Conservation (phyloP, 2,329 filamentous ascomycete species). For the Phaeosphaeriaceae sp. region DNA sequence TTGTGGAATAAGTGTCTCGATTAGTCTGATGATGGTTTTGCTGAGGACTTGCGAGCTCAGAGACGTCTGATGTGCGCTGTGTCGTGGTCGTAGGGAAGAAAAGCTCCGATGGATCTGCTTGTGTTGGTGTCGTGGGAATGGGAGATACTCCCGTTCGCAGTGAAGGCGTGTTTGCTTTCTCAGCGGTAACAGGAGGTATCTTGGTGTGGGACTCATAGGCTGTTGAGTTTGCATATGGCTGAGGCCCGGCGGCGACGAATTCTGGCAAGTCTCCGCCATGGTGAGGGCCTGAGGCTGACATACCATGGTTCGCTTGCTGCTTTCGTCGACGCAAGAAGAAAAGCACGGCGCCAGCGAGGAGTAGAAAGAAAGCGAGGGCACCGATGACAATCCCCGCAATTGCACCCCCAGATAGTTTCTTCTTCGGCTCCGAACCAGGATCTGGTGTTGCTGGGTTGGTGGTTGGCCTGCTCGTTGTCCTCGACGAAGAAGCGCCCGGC, state of each 20-base stretch:
- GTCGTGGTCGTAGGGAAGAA: background rate
- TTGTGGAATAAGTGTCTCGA: background rate
- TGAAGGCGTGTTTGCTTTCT: background rate
- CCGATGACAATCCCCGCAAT: background rate
- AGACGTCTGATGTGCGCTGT: background rate
- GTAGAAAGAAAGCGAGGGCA: background rate
- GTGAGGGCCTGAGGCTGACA: background rate
- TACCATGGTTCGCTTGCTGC: background rate
- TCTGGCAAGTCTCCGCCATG: background rate
- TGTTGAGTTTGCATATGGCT: background rate
- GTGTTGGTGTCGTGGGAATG: too few species aligned
- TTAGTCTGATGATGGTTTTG: background rate
- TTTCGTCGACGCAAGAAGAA: background rate
- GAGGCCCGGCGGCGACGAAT: background rate
- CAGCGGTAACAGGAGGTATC: background rate
- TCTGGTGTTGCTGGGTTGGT: background rate
- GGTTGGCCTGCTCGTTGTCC: too few species aligned
- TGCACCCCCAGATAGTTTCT: background rate
- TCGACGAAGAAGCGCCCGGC: background rate
- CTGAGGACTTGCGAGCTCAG: background rate
- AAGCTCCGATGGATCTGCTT: background rate
- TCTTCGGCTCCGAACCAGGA: background rate
- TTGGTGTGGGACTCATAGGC: background rate
- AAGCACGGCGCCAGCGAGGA: background rate
- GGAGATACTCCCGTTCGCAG: background rate